Conservation (phyloP, 371 early-diverging fungal species). For the Funneliformis caledonium region DNA sequence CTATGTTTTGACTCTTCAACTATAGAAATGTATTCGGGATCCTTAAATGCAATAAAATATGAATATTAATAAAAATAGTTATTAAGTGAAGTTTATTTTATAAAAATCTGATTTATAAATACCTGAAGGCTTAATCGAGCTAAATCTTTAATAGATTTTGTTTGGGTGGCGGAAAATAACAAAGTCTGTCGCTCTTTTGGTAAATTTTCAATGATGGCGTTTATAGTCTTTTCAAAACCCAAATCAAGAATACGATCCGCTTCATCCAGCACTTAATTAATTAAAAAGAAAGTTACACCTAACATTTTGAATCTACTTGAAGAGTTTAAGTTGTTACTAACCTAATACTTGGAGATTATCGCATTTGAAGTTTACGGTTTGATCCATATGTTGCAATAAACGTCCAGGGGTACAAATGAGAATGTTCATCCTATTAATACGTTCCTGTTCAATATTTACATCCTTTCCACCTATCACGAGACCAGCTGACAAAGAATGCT, state of each 20-base stretch:
- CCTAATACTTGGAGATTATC: conserved; percentile 82
- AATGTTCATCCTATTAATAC: conserved; percentile 91
- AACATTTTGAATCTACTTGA: not conserved
- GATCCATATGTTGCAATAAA: conserved; percentile 97
- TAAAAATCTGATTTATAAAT: conserved; percentile 86
- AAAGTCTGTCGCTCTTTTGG: conserved; percentile 89
- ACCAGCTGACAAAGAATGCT: conserved; percentile 92
- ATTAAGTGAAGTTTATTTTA: conserved; percentile 77
- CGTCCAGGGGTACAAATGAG: conserved; percentile 98
- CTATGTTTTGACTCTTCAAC: conserved; percentile 82
- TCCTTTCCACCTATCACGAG: conserved; percentile 97
- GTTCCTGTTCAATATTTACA: conserved; percentile 86
- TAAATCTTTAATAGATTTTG: conserved; percentile 91
- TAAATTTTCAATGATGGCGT: conserved; percentile 92
- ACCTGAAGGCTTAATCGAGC: conserved; percentile 88
- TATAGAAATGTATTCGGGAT: conserved; percentile 95
- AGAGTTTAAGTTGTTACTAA: conserved; percentile 40
- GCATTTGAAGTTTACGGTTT: conserved; percentile 89
- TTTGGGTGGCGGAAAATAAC: conserved; percentile 96
- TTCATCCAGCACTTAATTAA: conserved; percentile 88
- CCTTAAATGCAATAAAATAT: conserved; percentile 43
- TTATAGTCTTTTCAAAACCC: conserved; percentile 94
- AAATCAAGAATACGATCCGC: conserved; percentile 95
- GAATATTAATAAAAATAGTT: not conserved
- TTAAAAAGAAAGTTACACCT: not conserved